These are phyloP conservation scores for Apiospora phragmitis DNA, from an alignment of 2,329 filamentous ascomycete species.

Conservation along the genomic window DNA sequence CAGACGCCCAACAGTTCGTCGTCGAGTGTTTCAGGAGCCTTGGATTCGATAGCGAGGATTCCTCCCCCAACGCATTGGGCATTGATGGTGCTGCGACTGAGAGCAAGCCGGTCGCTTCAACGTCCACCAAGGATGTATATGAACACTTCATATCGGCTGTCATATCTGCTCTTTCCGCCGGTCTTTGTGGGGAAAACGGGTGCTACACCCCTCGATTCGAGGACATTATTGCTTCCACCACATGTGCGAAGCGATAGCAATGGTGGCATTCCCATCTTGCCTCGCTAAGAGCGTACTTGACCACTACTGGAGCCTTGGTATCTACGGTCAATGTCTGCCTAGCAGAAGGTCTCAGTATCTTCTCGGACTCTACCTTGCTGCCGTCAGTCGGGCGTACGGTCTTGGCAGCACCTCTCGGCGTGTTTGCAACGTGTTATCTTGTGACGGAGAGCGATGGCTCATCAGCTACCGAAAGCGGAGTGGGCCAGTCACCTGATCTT, in stretches of 20 bases:
- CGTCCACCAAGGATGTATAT: slow-evolving; percentile 47
- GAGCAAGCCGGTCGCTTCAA: slow-evolving; percentile 33
- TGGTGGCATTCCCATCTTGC: slow-evolving; percentile 40
- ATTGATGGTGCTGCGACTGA: slow-evolving; percentile 27
- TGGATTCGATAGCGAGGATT: neutral
- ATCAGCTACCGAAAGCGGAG: slow-evolving; percentile 34
- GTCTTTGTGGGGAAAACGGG: slow-evolving; percentile 49
- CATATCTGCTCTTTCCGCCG: slow-evolving; percentile 49
- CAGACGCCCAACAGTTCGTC: slow-evolving; percentile 50
- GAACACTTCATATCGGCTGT: slow-evolving; percentile 56
- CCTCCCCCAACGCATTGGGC: neutral
- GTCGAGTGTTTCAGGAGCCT: slow-evolving; percentile 36
- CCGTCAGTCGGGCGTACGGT: slow-evolving; percentile 45
- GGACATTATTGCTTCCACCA: slow-evolving; percentile 49
- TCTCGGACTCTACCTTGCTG: slow-evolving; percentile 45
- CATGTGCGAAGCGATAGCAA: slow-evolving; percentile 31
- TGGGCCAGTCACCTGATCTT: slow-evolving; percentile 54
- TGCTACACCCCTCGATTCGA: slow-evolving; percentile 54
- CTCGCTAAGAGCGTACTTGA: slow-evolving; percentile 55
- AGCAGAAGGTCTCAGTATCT: slow-evolving; percentile 47
- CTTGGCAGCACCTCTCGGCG: slow-evolving; percentile 56
- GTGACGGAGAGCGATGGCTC: slow-evolving; percentile 35
- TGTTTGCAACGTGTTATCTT: slow-evolving; percentile 44
- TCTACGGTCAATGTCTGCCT: slow-evolving; percentile 49
- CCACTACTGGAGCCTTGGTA: slow-evolving; percentile 55